Evolutionary conservation across 2,329 filamentous ascomycete species (phyloP), one percentile per base, ranked within the genome.

Genomic region (Orbilia brochopaga): DNA sequence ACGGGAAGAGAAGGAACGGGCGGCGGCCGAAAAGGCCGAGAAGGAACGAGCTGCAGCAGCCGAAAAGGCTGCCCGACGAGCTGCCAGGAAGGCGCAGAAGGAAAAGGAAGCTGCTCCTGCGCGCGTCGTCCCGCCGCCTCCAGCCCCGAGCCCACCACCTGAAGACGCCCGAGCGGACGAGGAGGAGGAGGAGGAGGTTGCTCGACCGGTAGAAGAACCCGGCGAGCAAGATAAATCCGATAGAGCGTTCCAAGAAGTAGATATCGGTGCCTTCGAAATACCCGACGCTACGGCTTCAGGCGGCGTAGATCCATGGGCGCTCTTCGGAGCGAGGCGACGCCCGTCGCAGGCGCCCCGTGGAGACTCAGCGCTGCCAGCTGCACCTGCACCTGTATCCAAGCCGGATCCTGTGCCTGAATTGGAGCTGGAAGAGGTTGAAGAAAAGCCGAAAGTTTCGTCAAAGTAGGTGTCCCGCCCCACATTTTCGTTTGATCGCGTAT

Each of bases 271-370:
- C 13, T 64, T 65, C 52, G 59, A 61, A 72, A 72, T 64, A 72
- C 50, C 60, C 67, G 67, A 64, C 67, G 56, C 60, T 72, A 72
- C 67, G 67, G 67, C 67, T 72, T 72, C 67, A 48, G 44, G 37
- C 53, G 42, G 51, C n/a, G 60, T 65, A 35, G 67, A 72, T 51
- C 55, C 67, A 65, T 72, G 67, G 67, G 67, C 67, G 60, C 55
- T 72, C 67, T 72, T 72, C 67, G 67, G 67, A 72, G 67, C 60
- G 67, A 65, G 35, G 67, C 60, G 67, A 56, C 67, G 67, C 23
- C 54, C 60, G 51, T 30, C 50, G 50, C 50, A 30, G 27, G 60
- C 60, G 24, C 51, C 32, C n/a, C 59, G 59, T 11, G 61, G 32
- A 56, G 65, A 58, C 42, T 48, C 52, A 42, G 60, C 48, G 17